Evolutionary conservation across 1,284 basidiomycete species (phyloP), one percentile per base, ranked within the genome.

Genomic region (Tilletia setariae): DNA sequence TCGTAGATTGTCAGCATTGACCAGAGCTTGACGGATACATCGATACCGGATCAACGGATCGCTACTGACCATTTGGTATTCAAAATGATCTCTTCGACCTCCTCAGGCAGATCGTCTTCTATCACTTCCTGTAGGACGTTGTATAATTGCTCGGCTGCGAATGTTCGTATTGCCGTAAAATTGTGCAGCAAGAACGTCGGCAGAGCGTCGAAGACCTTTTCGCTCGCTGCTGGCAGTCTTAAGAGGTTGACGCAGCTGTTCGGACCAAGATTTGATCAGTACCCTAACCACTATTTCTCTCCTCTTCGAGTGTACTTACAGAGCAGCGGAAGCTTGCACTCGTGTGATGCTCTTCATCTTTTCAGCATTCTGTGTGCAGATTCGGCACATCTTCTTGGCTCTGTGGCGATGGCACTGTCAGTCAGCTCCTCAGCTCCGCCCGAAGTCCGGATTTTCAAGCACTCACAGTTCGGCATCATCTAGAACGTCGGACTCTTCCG

Each of bases 131-230:
- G 67, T 1, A 76, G 59, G 11, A 72, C 67, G 4, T 67, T 66
- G 51, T 72, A 76, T n/a, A 76, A 68, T 15, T 74, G 68, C 47
- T 76, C 74, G 1, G 71, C 71, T 4, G 66, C 64, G 15, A 25
- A 64, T 0, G 56, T 40, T 8, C 74, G 63, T 0, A 70, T 1
- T 15, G 71, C 71, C 0, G 21, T 49, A 35, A 53, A 53, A 21
- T 47, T 21, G 43, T 56, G 53, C 4, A 59, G 35, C 28, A 67
- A 13, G 28, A 56, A 67, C 25, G 35, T 43, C 7, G 56, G 43
- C 2, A 43, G 66, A 9, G 44, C 66, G 23, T 67, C 40, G 9
- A 51, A 19, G 9, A 30, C 23, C 56, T 30, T 61, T 16, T 30
- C 13, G n/a, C 56, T 25, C 2, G 56, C 56, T 19, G 56, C 13